Conservation (phyloP, 1,284 basidiomycete genomes). For the Termitomyces sp. region DNA sequence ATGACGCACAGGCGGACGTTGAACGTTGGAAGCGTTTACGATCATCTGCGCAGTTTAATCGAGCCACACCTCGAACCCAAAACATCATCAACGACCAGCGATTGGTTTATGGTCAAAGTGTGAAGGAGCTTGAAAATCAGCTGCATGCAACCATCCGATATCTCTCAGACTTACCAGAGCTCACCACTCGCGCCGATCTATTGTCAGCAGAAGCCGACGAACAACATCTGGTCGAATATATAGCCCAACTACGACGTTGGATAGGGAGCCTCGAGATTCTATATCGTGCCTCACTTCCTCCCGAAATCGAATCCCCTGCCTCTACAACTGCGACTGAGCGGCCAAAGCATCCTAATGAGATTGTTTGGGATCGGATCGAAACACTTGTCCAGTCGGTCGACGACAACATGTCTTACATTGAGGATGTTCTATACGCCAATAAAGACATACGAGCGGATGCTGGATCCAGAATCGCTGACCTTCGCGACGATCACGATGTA, state of each 20-base stretch:
- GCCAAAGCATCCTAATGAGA: conserved; percentile 12
- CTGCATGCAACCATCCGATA: conserved; percentile 20
- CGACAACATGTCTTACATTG: not conserved
- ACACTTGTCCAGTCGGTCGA: not conserved
- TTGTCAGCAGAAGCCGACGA: conserved; percentile 15
- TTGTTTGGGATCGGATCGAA: conserved; percentile 10
- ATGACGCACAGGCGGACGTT: conserved; percentile 18
- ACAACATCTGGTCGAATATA: conserved; percentile 24
- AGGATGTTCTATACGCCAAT: conserved; percentile 2
- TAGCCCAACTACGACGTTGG: conserved; percentile 28
- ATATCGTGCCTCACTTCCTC: conserved; percentile 12
- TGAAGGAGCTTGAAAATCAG: conserved; percentile 17
- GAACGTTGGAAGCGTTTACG: conserved; percentile 27
- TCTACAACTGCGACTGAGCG: conserved; percentile 2
- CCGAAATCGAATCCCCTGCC: not conserved
- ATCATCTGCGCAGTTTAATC: conserved; percentile 24
- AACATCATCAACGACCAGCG: conserved; percentile 23
- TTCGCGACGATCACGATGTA: conserved; percentile 1
- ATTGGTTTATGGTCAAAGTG: conserved; percentile 16
- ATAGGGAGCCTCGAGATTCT: conserved; percentile 22
- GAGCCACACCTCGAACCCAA: conserved; percentile 24
- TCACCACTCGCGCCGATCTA: conserved; percentile 12
- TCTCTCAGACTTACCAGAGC: conserved; percentile 23
- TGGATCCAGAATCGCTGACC: not conserved
- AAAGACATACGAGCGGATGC: not conserved